Evolutionary conservation across 2,329 filamentous ascomycete genomes (phyloP), one percentile per base, ranked within the genome.

Genomic region (Sporothrix pallida): DNA sequence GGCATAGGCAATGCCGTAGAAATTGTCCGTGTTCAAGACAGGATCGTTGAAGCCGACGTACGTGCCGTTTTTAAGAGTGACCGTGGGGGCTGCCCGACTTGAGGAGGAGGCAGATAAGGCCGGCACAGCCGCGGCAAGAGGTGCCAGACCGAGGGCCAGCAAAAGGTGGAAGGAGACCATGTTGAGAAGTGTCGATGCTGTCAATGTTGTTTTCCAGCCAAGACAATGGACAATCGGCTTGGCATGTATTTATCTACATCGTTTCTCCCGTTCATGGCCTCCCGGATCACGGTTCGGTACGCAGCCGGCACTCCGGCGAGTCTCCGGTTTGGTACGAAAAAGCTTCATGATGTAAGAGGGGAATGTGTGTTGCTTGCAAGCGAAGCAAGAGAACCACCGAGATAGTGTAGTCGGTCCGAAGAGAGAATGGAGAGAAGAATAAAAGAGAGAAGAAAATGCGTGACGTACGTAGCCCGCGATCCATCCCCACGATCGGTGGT

Each of bases 1-100:
- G 9, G 62, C 62, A 67, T 48, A 67, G 62, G 62, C 37, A 6
- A 67, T 44, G 8, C 62, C 62, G 37, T 67, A 67, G 10, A 67
- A 48, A 10, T 67, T 67, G 62, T 67, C 62, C 42, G 62, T 67
- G 42, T 50, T 46, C 8, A 67, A 10, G 5, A 67, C 62, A 3
- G 62, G 62, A 20, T 67, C 62, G 42, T 67, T 48, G 62, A 67
- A 67, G 62, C 62, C 62, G 20, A 48, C 62, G n/a, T 48, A 67
- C 8, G 62, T 26, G n/a, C 62, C 62, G 42, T 67, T 67, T 8
- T 48, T 67, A n/a, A 67, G 42, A 10, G 62, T 48, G 5, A 67
- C 62, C 0, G 62, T 67, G 1, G 62, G 62, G 8, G 62, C 62
- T 1, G 42, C 42, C 1, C 37, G n/a, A 26, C 23, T 26, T 26